Conservation (phyloP, 495 filamentous ascomycete genomes). For the Terfezia claveryi region DNA sequence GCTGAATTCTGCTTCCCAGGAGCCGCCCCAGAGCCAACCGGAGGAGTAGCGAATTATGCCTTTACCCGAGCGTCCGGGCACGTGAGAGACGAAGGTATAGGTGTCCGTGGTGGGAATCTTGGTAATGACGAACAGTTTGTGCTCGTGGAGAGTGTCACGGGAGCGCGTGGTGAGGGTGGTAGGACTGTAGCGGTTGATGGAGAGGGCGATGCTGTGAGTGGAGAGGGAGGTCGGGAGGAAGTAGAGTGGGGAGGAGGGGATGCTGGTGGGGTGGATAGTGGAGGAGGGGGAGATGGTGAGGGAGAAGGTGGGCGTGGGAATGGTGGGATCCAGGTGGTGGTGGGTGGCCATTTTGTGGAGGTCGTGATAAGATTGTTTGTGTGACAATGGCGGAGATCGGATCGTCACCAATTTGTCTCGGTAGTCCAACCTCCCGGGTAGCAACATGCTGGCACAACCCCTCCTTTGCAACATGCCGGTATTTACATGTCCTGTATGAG, state of each 20-base stretch:
- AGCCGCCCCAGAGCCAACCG: neutral
- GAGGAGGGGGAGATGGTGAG: neutral
- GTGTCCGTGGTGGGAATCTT: neutral
- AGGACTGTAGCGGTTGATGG: neutral
- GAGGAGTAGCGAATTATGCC: neutral
- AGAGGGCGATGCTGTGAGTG: neutral
- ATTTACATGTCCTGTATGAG: no score
- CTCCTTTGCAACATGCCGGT: no score
- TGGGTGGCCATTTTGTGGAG: no score
- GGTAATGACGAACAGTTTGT: neutral
- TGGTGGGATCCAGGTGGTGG: no score
- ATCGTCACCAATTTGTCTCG: no score
- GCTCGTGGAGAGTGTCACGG: neutral
- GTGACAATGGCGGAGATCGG: no score
- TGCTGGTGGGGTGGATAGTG: neutral
- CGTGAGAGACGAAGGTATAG: neutral
- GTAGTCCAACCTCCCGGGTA: no score
- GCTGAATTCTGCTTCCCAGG: neutral
- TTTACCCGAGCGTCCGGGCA: neutral
- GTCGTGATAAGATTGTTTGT: no score
- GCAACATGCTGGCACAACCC: no score
- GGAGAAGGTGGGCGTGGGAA: neutral
- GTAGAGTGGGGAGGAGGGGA: neutral
- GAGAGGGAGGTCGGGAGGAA: neutral
- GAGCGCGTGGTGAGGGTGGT: neutral